Base-by-base conservation (phyloP, 305 asterid genomes). In the Solanum hybrid region DNA sequence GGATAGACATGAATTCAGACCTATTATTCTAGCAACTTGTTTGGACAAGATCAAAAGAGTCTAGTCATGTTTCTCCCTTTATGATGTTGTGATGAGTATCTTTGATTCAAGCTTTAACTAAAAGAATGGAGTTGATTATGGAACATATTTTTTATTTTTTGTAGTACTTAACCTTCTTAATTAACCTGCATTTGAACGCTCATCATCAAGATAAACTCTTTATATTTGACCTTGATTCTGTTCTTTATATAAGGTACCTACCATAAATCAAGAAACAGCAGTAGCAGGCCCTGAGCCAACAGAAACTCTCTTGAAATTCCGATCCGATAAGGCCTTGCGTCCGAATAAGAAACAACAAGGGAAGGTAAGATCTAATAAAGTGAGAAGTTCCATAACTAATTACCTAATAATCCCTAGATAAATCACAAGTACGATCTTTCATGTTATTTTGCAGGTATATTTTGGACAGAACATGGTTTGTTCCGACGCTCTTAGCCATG, bases 201-300 rank as follows among this genome's bases (percentile, higher is more conserved):
- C 35, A 31, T 51, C 8, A 84, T 51, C 75, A 31, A 51, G 42
- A 29, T 83, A 31, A 83, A 84, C 42, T 51, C 28, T 51, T 11
- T 11, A 84, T 84, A 51, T 31, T 24, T 84, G 75, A 51, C 75
- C 4, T 18, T 84, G 88, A 51, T 84, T 84, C 39, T 84, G 31
- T 57, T 84, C 75, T 10, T 57, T 31, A 31, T 37, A 35, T 73
- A 90, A 96, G 98, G 24, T 96, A 73, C 96, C 98, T 57, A 91
- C 94, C 22, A 91, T 96, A 64, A 91, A 95, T 92, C 98, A 94
- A 93, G 98, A 95, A 90, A 94, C 98, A 61, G 93, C 95, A 76
- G 78, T 33, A 51, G 86, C 28, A 36, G 93, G 94, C 85, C 33
- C 94, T 36, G 98, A 94, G 75, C 94, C 94, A 46, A 93, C 90